Percentiles rank a stretch among this genome's conserved stretches.
phyloP scores from a whole-genome alignment of 345 rosid species.

The Aquilaria sinensis region DNA sequence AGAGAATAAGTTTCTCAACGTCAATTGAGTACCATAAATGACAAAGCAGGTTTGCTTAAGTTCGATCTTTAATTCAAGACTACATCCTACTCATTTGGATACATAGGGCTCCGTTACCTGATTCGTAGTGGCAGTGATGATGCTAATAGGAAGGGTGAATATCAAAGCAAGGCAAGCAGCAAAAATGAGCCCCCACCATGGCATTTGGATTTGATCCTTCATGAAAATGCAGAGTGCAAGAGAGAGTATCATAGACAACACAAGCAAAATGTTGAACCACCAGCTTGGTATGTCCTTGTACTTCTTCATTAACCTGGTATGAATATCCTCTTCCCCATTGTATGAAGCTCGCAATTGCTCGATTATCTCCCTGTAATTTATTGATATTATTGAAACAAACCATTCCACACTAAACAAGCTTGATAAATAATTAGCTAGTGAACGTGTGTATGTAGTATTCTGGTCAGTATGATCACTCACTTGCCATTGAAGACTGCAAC shows the following conservation, averaged over 20 bases:
- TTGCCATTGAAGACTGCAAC: slow-evolving; percentile 58
- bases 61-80: too few relatives aligned
- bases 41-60: too few relatives aligned
- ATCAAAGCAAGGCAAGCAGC: slow-evolving; percentile 41
- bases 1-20: not conserved
- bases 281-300: slow-evolving; percentile 48
- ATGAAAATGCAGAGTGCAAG: slow-evolving; percentile 41
- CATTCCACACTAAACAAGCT: too few relatives aligned
- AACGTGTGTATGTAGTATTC: too few relatives aligned
- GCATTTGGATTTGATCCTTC: slow-evolving; percentile 54
- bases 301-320: slow-evolving; percentile 59
- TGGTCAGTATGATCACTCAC: slow-evolving; percentile 23
- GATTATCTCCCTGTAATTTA: slow-evolving; percentile 32
- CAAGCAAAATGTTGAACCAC: slow-evolving; percentile 47
- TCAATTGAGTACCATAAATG: too few relatives aligned
- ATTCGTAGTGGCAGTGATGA: slow-evolving; percentile 57
- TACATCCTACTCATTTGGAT: not conserved
- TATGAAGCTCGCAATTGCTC: slow-evolving; percentile 43
- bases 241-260: slow-evolving; percentile 30
- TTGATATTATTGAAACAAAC: too few relatives aligned
- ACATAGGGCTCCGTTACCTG: slow-evolving; percentile 20
- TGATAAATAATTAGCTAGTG: too few relatives aligned
- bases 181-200: slow-evolving; percentile 64
- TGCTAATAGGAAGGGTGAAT: slow-evolving; percentile 52
- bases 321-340: slow-evolving; percentile 40